Conservation (phyloP, 176 grass and related monocot species). For the Ensete ventricosum region DNA sequence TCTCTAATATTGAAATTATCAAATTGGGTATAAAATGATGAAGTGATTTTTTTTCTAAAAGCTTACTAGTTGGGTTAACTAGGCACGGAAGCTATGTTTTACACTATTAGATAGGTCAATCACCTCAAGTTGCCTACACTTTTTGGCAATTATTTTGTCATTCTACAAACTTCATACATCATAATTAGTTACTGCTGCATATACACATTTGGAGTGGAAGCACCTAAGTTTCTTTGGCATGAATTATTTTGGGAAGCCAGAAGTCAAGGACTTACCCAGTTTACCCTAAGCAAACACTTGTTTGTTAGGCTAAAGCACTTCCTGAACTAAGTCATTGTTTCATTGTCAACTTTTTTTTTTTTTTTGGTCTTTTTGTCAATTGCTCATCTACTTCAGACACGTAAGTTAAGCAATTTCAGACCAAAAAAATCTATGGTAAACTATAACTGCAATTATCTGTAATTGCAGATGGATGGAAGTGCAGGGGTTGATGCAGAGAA, state of each 20-base stretch:
- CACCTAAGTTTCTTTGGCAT: background rate
- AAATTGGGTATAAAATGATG: too few species aligned
- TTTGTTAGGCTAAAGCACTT: too few species aligned
- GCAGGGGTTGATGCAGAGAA: constrained; percentile 52
- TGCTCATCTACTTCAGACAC: background rate
- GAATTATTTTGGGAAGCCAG: too few species aligned
- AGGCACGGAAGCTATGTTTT: too few species aligned
- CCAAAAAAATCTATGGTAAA: background rate
- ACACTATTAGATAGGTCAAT: background rate
- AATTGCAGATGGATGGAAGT: constrained; percentile 48
- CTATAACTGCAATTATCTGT: constrained; percentile 10
- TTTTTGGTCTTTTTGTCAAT: background rate
- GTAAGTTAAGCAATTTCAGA: background rate
- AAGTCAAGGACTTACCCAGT: too few species aligned
- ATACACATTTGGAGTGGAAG: background rate
- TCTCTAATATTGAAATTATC: too few species aligned
- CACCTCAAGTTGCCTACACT: background rate
- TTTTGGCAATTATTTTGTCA: background rate
- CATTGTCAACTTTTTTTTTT: background rate
- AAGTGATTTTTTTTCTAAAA: too few species aligned
- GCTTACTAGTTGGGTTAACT: too few species aligned
- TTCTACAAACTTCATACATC: background rate
- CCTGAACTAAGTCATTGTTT: too few species aligned
- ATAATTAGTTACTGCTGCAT: background rate
- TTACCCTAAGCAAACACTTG: too few species aligned